Evolutionary conservation across 345 rosid species (phyloP).

Genomic region (Rhodamnia rubescens): DNA sequence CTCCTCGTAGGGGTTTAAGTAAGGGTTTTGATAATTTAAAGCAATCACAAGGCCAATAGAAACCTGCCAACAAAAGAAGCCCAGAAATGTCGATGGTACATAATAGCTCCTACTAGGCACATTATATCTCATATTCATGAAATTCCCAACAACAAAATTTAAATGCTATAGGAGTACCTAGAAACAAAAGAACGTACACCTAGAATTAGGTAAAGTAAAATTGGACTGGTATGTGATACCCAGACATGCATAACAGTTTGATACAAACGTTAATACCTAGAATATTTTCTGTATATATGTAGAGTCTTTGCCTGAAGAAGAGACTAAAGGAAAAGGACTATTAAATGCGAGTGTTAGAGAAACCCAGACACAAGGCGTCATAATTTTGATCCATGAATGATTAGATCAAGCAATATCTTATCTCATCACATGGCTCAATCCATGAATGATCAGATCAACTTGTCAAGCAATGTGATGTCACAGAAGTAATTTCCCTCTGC

Average conservation of each 20-base stretch:
- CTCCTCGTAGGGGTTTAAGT: conserved; percentile 80
- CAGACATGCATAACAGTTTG: neutral
- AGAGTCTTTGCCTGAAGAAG: neutral
- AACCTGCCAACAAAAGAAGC: conserved; percentile 28
- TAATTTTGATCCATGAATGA: neutral
- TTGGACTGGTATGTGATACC: neutral
- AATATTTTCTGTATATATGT: neutral
- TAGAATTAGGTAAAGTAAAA: neutral
- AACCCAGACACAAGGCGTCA: neutral
- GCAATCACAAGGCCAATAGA: conserved; percentile 87
- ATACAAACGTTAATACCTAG: neutral
- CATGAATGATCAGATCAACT: neutral
- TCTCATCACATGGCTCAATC: neutral
- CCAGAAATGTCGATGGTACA: neutral
- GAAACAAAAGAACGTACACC: neutral
- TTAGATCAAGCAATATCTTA: neutral
- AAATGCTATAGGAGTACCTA: neutral
- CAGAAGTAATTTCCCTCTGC: neutral
- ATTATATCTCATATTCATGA: neutral
- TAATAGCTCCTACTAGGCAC: neutral
- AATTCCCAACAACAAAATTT: neutral
- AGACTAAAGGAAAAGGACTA: neutral
- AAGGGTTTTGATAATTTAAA: conserved; percentile 78
- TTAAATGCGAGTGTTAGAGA: neutral
- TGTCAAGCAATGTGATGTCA: neutral